phyloP scores from a whole-genome alignment of 768 basidiomycete genomes.

The Termitomyces sp. region DNA sequence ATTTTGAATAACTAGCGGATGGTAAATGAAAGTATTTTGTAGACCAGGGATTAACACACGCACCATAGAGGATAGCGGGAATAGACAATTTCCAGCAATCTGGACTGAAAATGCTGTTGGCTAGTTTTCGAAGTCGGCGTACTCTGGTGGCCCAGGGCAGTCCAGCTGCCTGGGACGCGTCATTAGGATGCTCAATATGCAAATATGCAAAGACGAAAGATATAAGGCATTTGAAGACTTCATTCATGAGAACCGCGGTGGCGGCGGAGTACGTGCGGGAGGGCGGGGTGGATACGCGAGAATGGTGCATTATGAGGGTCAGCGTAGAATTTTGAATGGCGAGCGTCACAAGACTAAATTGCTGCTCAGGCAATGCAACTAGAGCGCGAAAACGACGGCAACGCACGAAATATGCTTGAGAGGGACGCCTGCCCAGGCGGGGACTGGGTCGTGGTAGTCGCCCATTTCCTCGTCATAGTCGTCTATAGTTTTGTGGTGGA shows the following conservation, averaged over 20 bases:
- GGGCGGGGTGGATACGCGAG: constrained; percentile 76
- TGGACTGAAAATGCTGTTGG: constrained; percentile 72
- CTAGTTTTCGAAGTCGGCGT: constrained; percentile 50
- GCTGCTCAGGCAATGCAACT: neutral
- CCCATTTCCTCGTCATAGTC: constrained; percentile 45
- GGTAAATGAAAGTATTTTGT: neutral
- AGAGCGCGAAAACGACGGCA: neutral
- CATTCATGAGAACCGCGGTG: constrained; percentile 90
- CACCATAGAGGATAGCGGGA: constrained; percentile 91
- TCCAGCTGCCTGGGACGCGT: constrained; percentile 27
- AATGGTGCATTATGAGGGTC: constrained; percentile 96
- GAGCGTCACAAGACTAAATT: constrained; percentile 67
- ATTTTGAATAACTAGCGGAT: constrained; percentile 76
- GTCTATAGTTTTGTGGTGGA: constrained; percentile 26
- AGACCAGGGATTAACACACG: constrained; percentile 31
- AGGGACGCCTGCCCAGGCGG: constrained; percentile 66
- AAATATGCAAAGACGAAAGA: constrained; percentile 83
- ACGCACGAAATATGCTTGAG: constrained; percentile 81
- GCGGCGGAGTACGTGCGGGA: constrained; percentile 88
- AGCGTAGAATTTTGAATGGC: constrained; percentile 90
- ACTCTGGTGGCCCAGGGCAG: constrained; percentile 7
- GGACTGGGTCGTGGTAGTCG: constrained; percentile 35
- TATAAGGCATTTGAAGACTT: constrained; percentile 88
- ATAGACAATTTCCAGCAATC: constrained; percentile 99
- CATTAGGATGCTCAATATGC: constrained; percentile 45